phyloP scores from a whole-genome alignment of 768 basidiomycete genomes.

The Pisolithus marmoratus region DNA sequence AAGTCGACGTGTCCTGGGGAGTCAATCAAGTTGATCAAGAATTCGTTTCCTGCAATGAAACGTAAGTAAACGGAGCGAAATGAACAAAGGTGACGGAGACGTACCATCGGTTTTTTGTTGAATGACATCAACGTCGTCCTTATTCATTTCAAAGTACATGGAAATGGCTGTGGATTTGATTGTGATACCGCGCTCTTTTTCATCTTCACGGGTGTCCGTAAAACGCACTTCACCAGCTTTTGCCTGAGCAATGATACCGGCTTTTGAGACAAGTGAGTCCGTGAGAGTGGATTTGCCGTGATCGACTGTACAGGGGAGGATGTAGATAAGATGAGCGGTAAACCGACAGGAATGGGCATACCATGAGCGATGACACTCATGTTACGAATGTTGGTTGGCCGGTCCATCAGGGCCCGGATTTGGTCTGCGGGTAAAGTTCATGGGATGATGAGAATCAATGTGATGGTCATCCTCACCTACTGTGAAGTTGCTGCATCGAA shows the following conservation, averaged over 20 bases:
- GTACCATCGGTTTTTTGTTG: constrained; percentile 92
- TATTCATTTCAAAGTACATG: constrained; percentile 96
- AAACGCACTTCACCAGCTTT: constrained; percentile 97
- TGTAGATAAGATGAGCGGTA: constrained; percentile 15
- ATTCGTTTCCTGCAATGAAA: constrained; percentile 65
- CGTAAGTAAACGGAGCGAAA: constrained; percentile 6
- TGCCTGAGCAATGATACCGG: constrained; percentile 93
- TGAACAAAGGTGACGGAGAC: constrained; percentile 18
- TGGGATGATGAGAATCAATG: background rate
- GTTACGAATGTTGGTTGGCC: constrained; percentile 88
- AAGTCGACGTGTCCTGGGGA: constrained; percentile 99
- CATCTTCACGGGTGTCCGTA: constrained; percentile 95
- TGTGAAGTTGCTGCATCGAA: constrained; percentile 72
- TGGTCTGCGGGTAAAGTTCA: constrained; percentile 50
- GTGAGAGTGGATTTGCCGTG: constrained; percentile 99
- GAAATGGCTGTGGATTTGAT: constrained; percentile 99
- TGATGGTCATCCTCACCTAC: constrained; percentile 51
- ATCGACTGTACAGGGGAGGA: constrained; percentile 60
- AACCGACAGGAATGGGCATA: constrained; percentile 31
- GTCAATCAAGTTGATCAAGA: constrained; percentile 99
- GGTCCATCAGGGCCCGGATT: constrained; percentile 84
- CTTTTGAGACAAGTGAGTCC: constrained; percentile 98
- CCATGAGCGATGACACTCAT: constrained; percentile 94
- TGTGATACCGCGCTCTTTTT: constrained; percentile 99
- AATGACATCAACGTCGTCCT: constrained; percentile 81